A percentile compares a stretch with the other conserved stretches of the same genome.
These are phyloP conservation scores for Vickermania spadyakhi DNA, from an alignment of 208 protist genomes.

Conservation along the genomic window DNA sequence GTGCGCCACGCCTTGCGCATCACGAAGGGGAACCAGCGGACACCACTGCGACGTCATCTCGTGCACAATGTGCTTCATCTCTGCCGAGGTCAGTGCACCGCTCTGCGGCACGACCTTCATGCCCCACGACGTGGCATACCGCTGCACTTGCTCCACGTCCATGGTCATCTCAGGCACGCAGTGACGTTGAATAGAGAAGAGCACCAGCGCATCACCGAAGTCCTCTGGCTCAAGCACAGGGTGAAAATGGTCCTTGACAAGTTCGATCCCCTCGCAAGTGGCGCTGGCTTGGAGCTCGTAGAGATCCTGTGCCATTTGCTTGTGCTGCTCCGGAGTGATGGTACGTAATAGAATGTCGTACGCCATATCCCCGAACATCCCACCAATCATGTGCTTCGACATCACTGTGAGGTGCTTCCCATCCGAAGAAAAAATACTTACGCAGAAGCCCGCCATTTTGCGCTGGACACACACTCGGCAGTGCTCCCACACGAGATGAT, in stretches of 20 bases:
- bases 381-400: constrained; percentile 76
- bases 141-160: constrained; percentile 14
- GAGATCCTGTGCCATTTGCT: constrained; percentile 37
- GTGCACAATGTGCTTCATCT: too few relatives aligned
- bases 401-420: constrained; percentile 41
- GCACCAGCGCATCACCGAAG: constrained; percentile 41
- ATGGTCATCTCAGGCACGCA: constrained; percentile 38
- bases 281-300: constrained; percentile 20
- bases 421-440: constrained; percentile 73
- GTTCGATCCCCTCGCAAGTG: constrained; percentile 71
- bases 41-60: too few relatives aligned
- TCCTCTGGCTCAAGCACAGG: constrained; percentile 52
- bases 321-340: constrained; percentile 24
- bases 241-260: constrained; percentile 34
- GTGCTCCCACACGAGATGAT: constrained; percentile 25
- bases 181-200: constrained; percentile 50
- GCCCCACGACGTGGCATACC: constrained; percentile 29
- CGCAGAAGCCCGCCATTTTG: constrained; percentile 87
- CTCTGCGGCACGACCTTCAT: constrained; percentile 22
- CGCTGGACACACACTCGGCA: constrained; percentile 51
- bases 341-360: constrained; percentile 17
- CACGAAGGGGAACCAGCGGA: too few relatives aligned
- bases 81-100: too few relatives aligned
- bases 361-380: constrained; percentile 58
- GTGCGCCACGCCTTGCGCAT: too few relatives aligned